Conservation (phyloP, 768 basidiomycete genomes). For the Trametes coccinea region DNA sequence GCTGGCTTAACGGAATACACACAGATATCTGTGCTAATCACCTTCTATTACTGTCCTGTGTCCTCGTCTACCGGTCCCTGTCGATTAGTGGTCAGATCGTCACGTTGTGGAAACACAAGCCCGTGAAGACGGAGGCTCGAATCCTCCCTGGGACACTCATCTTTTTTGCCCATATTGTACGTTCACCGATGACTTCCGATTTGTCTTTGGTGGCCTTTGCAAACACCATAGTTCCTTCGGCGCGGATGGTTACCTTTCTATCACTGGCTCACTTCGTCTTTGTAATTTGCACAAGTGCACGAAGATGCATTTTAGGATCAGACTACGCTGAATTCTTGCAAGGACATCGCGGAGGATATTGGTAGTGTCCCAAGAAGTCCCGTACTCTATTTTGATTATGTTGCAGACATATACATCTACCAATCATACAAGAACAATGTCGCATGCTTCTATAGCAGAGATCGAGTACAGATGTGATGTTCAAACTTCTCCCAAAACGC, state of each 20-base stretch:
- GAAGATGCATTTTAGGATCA: no score
- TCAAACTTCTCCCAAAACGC: neutral
- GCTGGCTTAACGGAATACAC: no score
- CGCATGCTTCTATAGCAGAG: neutral
- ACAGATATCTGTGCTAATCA: no score
- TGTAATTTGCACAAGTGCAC: no score
- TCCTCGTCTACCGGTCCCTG: neutral
- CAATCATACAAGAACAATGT: neutral
- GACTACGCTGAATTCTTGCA: no score
- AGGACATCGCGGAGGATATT: no score
- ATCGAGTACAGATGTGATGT: neutral
- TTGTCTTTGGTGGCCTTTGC: no score
- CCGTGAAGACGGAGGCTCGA: slow-evolving; percentile 14
- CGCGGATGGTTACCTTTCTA: no score
- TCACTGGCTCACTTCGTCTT: no score
- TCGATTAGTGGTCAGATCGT: slow-evolving; percentile 15
- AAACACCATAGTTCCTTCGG: no score
- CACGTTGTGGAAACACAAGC: slow-evolving; percentile 3
- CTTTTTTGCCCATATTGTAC: neutral
- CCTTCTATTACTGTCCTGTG: no score
- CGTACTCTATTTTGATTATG: neutral
- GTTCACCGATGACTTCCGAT: no score
- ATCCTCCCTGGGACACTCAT: slow-evolving; percentile 8
- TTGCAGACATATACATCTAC: neutral
- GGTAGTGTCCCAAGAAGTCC: neutral